Percentiles rank a stretch among this genome's conserved stretches.
These are phyloP conservation scores for Pseudocercospora fuligena DNA, from an alignment of 2,329 filamentous ascomycete species.

Conservation along the genomic window DNA sequence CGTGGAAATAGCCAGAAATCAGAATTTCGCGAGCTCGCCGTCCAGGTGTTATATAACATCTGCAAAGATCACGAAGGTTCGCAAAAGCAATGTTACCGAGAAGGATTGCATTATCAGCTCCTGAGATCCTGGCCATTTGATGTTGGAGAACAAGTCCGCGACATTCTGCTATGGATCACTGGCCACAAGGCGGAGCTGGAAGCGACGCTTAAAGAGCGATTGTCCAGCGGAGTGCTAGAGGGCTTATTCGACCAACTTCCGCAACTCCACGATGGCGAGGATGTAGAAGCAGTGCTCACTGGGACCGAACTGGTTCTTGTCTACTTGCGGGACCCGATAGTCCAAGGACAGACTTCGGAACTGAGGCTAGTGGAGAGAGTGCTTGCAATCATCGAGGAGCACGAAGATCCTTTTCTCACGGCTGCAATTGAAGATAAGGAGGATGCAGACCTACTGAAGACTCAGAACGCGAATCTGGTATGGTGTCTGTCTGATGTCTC, in stretches of 20 bases:
- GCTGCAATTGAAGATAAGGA: slow-evolving; percentile 16
- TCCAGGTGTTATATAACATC: slow-evolving; percentile 51
- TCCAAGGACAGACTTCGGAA: slow-evolving; percentile 31
- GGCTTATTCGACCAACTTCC: slow-evolving; percentile 23
- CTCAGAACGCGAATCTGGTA: slow-evolving; percentile 31
- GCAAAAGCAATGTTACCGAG: slow-evolving; percentile 32
- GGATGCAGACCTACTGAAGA: neutral
- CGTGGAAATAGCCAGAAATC: neutral
- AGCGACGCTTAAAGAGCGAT: slow-evolving; percentile 6
- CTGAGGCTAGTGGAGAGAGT: slow-evolving; percentile 22
- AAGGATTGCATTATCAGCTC: slow-evolving; percentile 26
- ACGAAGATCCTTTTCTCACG: neutral
- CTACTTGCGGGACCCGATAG: slow-evolving; percentile 32
- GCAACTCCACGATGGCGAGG: slow-evolving; percentile 16
- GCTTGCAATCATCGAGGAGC: slow-evolving; percentile 18
- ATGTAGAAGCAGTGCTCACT: slow-evolving; percentile 32
- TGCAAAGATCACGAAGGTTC: slow-evolving; percentile 43
- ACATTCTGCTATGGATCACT: slow-evolving; percentile 32
- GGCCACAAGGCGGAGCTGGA: slow-evolving; percentile 29
- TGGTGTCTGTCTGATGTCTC: slow-evolving; percentile 41
- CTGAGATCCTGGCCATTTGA: slow-evolving; percentile 3
- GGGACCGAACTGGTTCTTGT: slow-evolving; percentile 33
- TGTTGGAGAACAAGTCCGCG: neutral
- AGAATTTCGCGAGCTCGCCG: slow-evolving; percentile 30
- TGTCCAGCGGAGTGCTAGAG: slow-evolving; percentile 22